Base-by-base conservation (phyloP, 495 filamentous ascomycete species). In the Penicillium arizonense region DNA sequence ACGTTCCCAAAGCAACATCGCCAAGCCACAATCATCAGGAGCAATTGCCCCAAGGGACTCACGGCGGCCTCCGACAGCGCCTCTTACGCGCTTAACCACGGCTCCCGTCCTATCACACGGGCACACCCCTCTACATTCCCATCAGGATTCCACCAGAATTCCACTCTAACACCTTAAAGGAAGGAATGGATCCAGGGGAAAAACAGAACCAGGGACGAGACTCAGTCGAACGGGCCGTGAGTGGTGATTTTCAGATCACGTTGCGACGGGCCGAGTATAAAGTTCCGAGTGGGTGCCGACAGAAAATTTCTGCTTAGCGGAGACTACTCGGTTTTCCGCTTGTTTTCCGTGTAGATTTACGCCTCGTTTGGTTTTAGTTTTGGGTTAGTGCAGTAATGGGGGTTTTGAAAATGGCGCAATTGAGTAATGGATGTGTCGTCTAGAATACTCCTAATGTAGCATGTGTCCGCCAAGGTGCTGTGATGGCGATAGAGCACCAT, bases 271-370 rank as follows among this genome's bases (percentile, higher is more conserved):
- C 62, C 62, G 56, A 65, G 48, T 53, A 54, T 59, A 59, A 55
- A 50, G 30, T 59, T 57, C 44, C 21, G 12, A 23, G 44, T 46
- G 44, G 42, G 24, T 47, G 44, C 41, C 42, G 53, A 44, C 58
- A 62, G 62, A 65, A 62, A 65, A 39, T 62, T 62, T 62, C 59
- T 62, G 52, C 61, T 47, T 37, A 50, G 48, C 48, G 48, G 48
- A 50, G 38, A 14, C 33, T 30, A 41, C 12, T 43, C 37, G 30
- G 23, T 33, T 41, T 41, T 50, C 44, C 23, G 12, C n/a, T 47
- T 47, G 20, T 24, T 46, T 33, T 47, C 28, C 28, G 28, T 30
- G 28, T 30, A 8, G 28, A 30, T 10, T 30, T 30, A 10, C n/a
- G 9, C 10, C 10, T 37, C 12, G 14, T 5, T 47, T 36, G 14